Percentiles rank a stretch among this genome's conserved stretches.
phyloP scores from a whole-genome alignment of 2,329 filamentous ascomycete species.

The Aspergillus fischeri region DNA sequence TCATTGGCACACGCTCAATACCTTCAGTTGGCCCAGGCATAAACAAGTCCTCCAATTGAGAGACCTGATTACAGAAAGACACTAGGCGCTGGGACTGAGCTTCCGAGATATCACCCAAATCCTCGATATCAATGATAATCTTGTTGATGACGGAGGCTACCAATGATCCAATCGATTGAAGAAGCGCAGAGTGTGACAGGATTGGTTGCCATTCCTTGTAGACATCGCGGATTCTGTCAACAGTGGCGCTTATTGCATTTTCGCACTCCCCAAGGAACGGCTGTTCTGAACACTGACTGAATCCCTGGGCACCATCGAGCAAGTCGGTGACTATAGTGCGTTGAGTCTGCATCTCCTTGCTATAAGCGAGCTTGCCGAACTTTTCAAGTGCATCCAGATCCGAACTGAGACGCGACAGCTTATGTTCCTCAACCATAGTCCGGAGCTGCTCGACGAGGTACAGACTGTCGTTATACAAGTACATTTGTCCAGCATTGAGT shows the following conservation, averaged over 20 bases:
- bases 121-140: slow-evolving; percentile 59
- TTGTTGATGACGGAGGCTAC: slow-evolving; percentile 55
- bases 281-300: slow-evolving; percentile 54
- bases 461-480: slow-evolving; percentile 61
- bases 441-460: slow-evolving; percentile 55
- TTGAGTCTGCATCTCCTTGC: slow-evolving; percentile 62
- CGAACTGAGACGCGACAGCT: slow-evolving; percentile 47
- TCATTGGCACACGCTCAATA: slow-evolving; percentile 46
- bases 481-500: slow-evolving; percentile 54
- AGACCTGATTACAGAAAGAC: slow-evolving; percentile 52
- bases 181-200: slow-evolving; percentile 55
- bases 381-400: slow-evolving; percentile 55
- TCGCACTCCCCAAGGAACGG: slow-evolving; percentile 60
- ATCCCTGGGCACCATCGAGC: slow-evolving; percentile 60
- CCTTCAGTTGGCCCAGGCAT: slow-evolving; percentile 38
- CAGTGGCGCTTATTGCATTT: slow-evolving; percentile 54
- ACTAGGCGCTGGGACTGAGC: slow-evolving; percentile 59
- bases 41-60: slow-evolving; percentile 56
- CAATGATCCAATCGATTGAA: slow-evolving; percentile 60
- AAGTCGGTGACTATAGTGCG: slow-evolving; percentile 59
- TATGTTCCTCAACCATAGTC: slow-evolving; percentile 44
- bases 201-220: slow-evolving; percentile 55
- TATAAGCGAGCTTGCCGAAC: slow-evolving; percentile 59
- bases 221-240: slow-evolving; percentile 55
- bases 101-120: slow-evolving; percentile 61